phyloP scores from a whole-genome alignment of 2,329 filamentous ascomycete genomes.

The Thielaviopsis musarum region DNA sequence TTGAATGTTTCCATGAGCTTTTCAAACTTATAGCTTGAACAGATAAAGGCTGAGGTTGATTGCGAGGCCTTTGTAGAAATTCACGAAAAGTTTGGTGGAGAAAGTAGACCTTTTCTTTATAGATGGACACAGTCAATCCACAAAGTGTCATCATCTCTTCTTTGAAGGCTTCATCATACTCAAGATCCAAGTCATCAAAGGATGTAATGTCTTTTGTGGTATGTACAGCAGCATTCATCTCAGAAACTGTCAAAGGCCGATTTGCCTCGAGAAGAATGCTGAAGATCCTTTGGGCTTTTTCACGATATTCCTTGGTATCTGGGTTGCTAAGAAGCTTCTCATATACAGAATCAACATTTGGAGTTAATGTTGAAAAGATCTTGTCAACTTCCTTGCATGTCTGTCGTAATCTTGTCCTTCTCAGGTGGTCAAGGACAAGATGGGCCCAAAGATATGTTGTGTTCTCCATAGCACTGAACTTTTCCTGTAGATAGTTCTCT shows the following conservation, averaged over 20 bases:
- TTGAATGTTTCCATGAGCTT: neutral
- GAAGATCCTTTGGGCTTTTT: constrained; percentile 4
- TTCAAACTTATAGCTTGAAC: neutral
- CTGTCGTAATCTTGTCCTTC: too few species aligned
- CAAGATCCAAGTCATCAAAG: neutral
- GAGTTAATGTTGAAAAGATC: too few species aligned
- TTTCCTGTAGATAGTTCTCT: too few species aligned
- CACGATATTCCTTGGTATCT: neutral
- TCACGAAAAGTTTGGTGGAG: neutral
- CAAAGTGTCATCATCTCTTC: neutral
- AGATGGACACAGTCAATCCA: neutral
- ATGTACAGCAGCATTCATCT: constrained; percentile 18
- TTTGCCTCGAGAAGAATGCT: constrained; percentile 17
- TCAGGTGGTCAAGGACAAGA: too few species aligned
- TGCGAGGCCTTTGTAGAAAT: neutral
- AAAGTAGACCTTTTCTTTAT: neutral
- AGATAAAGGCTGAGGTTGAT: neutral
- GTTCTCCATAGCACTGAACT: too few species aligned
- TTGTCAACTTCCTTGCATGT: too few species aligned
- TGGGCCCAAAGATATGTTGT: too few species aligned
- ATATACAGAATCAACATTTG: too few species aligned
- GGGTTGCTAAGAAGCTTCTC: neutral
- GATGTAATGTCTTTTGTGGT: constrained; percentile 5
- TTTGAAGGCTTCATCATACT: neutral
- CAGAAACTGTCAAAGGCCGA: constrained; percentile 16